Evolutionary conservation across 1,139 yeast species (phyloP).

Genomic region (Blastobotrys illinoisensis): DNA sequence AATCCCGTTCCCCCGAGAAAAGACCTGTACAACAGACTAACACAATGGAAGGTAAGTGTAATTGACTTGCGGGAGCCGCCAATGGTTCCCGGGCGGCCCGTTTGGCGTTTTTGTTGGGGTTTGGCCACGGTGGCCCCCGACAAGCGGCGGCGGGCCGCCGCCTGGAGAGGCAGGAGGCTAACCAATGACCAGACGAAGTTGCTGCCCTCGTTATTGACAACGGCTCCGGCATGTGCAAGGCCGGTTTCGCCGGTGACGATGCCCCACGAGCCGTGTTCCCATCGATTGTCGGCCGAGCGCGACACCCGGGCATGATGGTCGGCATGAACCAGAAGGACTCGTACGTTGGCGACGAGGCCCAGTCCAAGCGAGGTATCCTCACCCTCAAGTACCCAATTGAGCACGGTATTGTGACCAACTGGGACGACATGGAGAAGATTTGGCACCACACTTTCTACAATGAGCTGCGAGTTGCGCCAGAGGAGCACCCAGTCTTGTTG

Average conservation of each 20-base stretch:
- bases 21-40: constrained; percentile 6
- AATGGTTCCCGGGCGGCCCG: too few species aligned
- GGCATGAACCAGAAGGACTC: constrained; percentile 99
- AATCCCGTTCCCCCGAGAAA: background rate
- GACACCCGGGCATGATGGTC: constrained; percentile 97
- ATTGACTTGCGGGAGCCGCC: too few species aligned
- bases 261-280: constrained; percentile 99
- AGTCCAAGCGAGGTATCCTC: constrained; percentile 99
- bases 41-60: constrained; percentile 23
- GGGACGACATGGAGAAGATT: constrained; percentile 99
- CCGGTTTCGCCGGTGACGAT: constrained; percentile 99
- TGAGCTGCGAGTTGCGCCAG: constrained; percentile 97
- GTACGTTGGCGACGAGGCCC: constrained; percentile 99
- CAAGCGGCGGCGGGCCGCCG: background rate
- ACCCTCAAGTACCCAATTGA: constrained; percentile 98
- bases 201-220: constrained; percentile 86
- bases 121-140: background rate
- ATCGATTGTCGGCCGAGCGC: constrained; percentile 99
- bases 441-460: constrained; percentile 98
- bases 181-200: constrained; percentile 29
- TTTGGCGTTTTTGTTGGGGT: background rate
- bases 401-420: constrained; percentile 99
- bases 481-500: constrained; percentile 96
- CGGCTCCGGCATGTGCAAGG: constrained; percentile 99
- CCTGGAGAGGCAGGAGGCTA: background rate